Evolutionary conservation across 768 basidiomycete genomes (phyloP).

Genomic region (Russula sp.): DNA sequence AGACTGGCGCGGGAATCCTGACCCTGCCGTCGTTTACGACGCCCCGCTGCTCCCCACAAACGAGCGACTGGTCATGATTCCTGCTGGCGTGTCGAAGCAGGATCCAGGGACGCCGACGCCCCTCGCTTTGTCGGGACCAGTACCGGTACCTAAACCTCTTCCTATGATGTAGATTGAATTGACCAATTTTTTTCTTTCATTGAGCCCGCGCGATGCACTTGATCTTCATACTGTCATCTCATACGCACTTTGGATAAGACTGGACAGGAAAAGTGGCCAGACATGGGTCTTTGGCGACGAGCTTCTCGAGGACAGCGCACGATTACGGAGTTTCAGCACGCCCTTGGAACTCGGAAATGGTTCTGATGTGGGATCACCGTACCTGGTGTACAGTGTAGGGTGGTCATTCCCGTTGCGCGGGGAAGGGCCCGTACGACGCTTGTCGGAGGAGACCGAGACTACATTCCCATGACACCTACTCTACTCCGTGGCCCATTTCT

Average conservation of each 20-base stretch:
- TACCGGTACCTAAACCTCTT: conserved; percentile 9
- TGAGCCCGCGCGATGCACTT: not conserved
- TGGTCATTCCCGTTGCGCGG: not conserved
- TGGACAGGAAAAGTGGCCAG: not conserved
- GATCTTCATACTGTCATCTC: not conserved
- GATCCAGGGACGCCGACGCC: conserved; percentile 31
- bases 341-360: not conserved
- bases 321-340: not conserved
- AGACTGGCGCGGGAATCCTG: conserved; percentile 30
- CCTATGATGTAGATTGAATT: conserved; percentile 11
- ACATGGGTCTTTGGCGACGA: not conserved
- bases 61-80: conserved; percentile 20
- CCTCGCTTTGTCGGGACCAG: not conserved
- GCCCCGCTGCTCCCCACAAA: conserved; percentile 29
- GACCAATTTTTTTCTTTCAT: not conserved
- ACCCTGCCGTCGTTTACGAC: conserved; percentile 22
- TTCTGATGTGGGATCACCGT: not conserved
- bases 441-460: not conserved
- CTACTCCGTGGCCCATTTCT: not conserved
- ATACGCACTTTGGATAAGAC: not conserved
- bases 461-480: not conserved
- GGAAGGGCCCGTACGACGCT: not conserved
- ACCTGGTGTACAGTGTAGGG: not conserved
- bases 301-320: not conserved
- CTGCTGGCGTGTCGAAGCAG: conserved; percentile 27